phyloP scores from a whole-genome alignment of 2,329 filamentous ascomycete species.

The Xylariaceae sp. region DNA sequence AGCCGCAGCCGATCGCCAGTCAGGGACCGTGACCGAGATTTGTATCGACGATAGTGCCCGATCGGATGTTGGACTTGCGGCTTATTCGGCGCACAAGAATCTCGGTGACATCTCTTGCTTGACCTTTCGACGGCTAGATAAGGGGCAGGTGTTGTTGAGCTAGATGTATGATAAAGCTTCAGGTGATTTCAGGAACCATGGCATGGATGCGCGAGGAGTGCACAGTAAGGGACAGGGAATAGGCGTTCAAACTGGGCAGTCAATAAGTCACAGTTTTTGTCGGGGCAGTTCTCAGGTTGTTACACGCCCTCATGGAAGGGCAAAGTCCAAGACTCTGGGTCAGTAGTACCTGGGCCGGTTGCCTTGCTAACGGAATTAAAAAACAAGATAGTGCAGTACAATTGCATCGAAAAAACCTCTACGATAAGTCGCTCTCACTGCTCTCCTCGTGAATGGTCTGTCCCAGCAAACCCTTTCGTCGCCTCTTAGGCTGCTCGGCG shows the following conservation, averaged over 20 bases:
- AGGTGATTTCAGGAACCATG: neutral
- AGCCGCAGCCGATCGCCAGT: slow-evolving; percentile 43
- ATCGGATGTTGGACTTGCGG: neutral
- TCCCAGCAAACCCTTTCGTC: slow-evolving; percentile 48
- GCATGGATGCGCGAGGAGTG: slow-evolving; percentile 4
- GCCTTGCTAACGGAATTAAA: neutral
- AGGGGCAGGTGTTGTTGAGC: slow-evolving; percentile 2
- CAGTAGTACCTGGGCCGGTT: neutral
- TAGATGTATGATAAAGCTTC: slow-evolving; percentile 8
- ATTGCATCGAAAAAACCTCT: neutral
- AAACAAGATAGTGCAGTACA: neutral
- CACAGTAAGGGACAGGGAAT: slow-evolving; percentile 3
- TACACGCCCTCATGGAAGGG: neutral
- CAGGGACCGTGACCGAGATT: slow-evolving; percentile 38
- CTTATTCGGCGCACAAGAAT: too few species aligned
- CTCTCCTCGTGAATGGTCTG: slow-evolving; percentile 71
- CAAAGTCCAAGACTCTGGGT: neutral
- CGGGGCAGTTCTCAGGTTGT: neutral
- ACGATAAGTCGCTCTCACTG: slow-evolving; percentile 47
- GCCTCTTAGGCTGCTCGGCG: slow-evolving; percentile 35
- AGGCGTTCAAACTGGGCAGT: slow-evolving; percentile 10
- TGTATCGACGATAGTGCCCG: slow-evolving; percentile 44
- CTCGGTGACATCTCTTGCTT: neutral
- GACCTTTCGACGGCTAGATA: neutral
- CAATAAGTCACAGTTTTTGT: slow-evolving; percentile 1